Evolutionary conservation across 75 land plant species (phyloP), one percentile per base, ranked within the genome.

Genomic region (Pinus albicaulis): DNA sequence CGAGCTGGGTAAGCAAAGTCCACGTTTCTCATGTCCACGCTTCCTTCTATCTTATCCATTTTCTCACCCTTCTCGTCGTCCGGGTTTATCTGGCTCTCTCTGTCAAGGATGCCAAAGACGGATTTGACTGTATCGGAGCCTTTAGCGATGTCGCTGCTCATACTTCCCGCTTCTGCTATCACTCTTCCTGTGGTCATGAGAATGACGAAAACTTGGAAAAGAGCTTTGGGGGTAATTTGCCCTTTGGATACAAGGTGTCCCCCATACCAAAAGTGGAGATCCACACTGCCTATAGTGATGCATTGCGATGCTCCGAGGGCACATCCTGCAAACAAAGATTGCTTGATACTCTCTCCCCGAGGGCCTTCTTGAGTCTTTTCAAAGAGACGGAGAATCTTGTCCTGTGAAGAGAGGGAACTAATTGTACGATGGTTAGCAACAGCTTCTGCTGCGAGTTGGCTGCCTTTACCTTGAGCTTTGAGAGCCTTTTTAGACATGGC

Each of bases 91-190:
- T 19, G 73, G 11, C 90, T 83, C 34, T 26, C 52, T 24, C 95
- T 78, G 48, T 92, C 95, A 57, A 92, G 64, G 3, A 90, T 83
- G 3, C 81, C 87, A 17, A 95, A 90, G 16, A 95, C 89, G 0
- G 93, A 85, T 13, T 77, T 86, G 56, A 87, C 85, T 0, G 91
- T 81, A 15, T 87, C 83, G 17, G 90, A 72, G 3, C 93, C 91
- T 74, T 87, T 90, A 69, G 93, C 84, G 4, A 92, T 74, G 71
- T 92, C 98, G 0, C 89, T 73, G n/a, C 92, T 95, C 85, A 92
- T 86, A 80, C 86, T 90, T 5, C 91, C 93, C 3, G 93, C 92
- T 20, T 95, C 98, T 24, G 95, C 95, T 23, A 95, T 89, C 80
- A 90, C 87, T 3, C 87, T 76, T 7, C 92, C 95, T 1, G 93